Conservation (phyloP, 768 basidiomycete species). For the Asterophora parasitica region DNA sequence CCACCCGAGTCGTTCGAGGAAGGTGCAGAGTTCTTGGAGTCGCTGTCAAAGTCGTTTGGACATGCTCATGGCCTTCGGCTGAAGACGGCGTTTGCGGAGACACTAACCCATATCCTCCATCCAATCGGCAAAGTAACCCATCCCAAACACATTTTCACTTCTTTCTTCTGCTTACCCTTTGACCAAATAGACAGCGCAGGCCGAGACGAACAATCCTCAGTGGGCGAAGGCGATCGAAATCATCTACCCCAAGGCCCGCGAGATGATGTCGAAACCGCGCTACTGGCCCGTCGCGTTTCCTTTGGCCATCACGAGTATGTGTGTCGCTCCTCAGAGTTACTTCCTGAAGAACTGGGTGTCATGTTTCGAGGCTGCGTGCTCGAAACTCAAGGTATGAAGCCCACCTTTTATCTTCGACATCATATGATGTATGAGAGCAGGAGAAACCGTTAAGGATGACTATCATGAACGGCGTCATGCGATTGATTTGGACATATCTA, state of each 20-base stretch:
- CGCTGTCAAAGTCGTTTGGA: conserved; percentile 76
- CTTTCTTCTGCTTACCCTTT: conserved; percentile 3
- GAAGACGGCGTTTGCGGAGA: conserved; percentile 84
- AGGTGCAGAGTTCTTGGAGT: conserved; percentile 86
- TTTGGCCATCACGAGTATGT: conserved; percentile 74
- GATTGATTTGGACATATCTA: conserved; percentile 92
- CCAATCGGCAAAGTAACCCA: conserved; percentile 75
- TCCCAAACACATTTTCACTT: background rate
- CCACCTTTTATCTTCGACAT: background rate
- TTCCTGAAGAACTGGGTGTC: conserved; percentile 79
- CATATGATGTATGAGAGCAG: conserved; percentile 35
- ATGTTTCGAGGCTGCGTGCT: conserved; percentile 67
- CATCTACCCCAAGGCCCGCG: conserved; percentile 76
- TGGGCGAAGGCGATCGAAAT: conserved; percentile 91
- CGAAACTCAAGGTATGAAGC: conserved; percentile 70
- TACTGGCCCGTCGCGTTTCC: conserved; percentile 90
- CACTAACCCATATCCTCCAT: conserved; percentile 70
- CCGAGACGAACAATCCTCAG: conserved; percentile 91
- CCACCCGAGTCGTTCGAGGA: conserved; percentile 92
- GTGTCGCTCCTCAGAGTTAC: conserved; percentile 81
- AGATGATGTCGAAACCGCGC: conserved; percentile 83
- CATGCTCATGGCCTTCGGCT: conserved; percentile 79
- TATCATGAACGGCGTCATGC: conserved; percentile 76
- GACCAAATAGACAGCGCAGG: conserved; percentile 75
- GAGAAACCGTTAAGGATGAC: conserved; percentile 69